A percentile compares a stretch with the other conserved stretches of the same genome.
Evolutionary conservation across 805 yeast genomes (phyloP).

Genomic region (Saccharomycopsis sp.): DNA sequence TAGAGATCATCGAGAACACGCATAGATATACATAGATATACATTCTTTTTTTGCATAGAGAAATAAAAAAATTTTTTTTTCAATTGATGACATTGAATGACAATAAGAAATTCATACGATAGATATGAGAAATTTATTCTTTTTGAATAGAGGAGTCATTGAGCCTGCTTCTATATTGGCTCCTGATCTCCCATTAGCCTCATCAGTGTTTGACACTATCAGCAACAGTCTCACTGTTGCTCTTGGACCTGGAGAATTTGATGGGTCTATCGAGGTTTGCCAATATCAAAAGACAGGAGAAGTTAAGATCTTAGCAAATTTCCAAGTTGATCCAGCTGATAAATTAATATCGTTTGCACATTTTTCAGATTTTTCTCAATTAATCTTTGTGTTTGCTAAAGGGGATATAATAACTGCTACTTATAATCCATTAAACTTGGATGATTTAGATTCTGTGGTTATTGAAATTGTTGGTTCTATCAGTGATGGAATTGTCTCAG

Average conservation of each 20-base stretch:
- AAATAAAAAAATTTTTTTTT: constrained; percentile 2
- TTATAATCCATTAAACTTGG: constrained; percentile 39
- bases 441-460: constrained; percentile 40
- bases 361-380: constrained; percentile 60
- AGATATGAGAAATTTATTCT: constrained; percentile 41
- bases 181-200: constrained; percentile 54
- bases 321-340: constrained; percentile 38
- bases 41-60: too few relatives aligned
- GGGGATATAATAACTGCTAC: constrained; percentile 73
- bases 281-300: constrained; percentile 62
- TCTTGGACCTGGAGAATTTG: constrained; percentile 48
- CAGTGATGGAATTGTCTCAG: constrained; percentile 65
- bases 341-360: constrained; percentile 47
- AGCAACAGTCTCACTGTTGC: constrained; percentile 67
- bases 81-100: not conserved
- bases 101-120: not conserved
- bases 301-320: constrained; percentile 51
- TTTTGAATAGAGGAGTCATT: constrained; percentile 49
- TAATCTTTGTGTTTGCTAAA: constrained; percentile 57
- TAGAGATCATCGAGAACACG: too few relatives aligned
- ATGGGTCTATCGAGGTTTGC: constrained; percentile 61
- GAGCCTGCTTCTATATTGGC: constrained; percentile 47
- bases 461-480: constrained; percentile 78
- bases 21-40: too few relatives aligned
- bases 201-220: constrained; percentile 62